Evolutionary conservation across 2,329 filamentous ascomycete species (phyloP), one percentile per base, ranked within the genome.

Genomic region (Alternaria sp.): DNA sequence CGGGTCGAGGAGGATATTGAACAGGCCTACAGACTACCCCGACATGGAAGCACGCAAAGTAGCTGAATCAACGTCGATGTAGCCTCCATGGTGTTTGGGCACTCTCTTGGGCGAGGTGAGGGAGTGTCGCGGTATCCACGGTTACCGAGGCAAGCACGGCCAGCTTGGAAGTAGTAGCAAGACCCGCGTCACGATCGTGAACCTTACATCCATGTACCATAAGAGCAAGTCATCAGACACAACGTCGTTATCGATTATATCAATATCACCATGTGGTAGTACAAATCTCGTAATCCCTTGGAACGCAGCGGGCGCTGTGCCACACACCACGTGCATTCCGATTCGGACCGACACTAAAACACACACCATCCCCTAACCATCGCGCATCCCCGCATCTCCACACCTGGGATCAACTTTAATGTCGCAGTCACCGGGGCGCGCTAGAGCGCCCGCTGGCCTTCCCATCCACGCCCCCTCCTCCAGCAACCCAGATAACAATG

Each of bases 291-390:
- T 11, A 41, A 41, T 41, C 37, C 37, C 15, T 41, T 18, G 37
- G 37, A 41, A 8, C 33, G 33, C 33, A 37, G 33, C 15, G 14
- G 11, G 30, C 30, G 30, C 21, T 12, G 33, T 28, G 30, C 30
- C 56, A 43, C 45, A 28, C 14, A 56, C 59, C 15, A 56, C 59
- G 54, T 61, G 53, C 49, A 11, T 45, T 23, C 28, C 15, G n/a
- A 21, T 21, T 11, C 18, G 18, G 18, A 18, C 37, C 26, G 18
- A 30, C 5, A 45, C 49, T 30, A 61, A 44, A 41, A 56, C 25
- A 20, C 26, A 61, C 54, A 58, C 59, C 49, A 53, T 25, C 49
- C 49, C 49, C 28, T 61, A 61, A 55, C 43, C 28, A 53, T 47
- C n/a, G 15, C 46, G 37, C 25, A 37, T 47, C 57, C 58, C 21